Conservation (phyloP, 441 rosid genomes). For the Erysimum cheiri region DNA sequence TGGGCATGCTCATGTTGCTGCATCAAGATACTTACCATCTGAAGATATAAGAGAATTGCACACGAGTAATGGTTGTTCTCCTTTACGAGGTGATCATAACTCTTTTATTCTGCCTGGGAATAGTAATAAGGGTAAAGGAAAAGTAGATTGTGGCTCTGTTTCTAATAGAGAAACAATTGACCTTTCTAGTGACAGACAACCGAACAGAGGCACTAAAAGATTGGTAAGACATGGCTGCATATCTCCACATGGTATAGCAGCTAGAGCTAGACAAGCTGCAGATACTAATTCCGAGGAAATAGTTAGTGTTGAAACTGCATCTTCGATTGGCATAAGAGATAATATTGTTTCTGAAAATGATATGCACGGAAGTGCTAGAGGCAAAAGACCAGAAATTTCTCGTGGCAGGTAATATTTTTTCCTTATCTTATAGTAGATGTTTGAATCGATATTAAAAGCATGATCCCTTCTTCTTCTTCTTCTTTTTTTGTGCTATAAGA, state of each 20-base stretch:
- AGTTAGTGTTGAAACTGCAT: conserved; percentile 29
- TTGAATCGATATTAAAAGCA: neutral
- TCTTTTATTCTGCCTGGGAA: conserved; percentile 29
- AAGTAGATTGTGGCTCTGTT: conserved; percentile 50
- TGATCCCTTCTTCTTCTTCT: neutral
- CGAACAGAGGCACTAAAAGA: conserved; percentile 54
- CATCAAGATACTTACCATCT: conserved; percentile 41
- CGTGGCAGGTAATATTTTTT: conserved; percentile 55
- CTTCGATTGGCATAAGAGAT: conserved; percentile 35
- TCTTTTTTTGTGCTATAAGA: neutral
- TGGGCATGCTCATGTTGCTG: conserved; percentile 39
- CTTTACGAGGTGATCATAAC: conserved; percentile 29
- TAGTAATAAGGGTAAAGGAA: conserved; percentile 51
- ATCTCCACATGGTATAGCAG: conserved; percentile 71
- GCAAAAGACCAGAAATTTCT: conserved; percentile 52
- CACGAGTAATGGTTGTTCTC: conserved; percentile 33
- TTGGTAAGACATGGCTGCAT: conserved; percentile 90
- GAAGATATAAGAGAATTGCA: conserved; percentile 36
- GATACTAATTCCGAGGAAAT: conserved; percentile 42
- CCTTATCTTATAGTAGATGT: conserved; percentile 1
- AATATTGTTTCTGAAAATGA: conserved; percentile 58
- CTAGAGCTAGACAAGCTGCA: conserved; percentile 53
- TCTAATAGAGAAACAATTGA: conserved; percentile 41
- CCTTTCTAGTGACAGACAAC: conserved; percentile 44
- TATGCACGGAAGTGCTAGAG: conserved; percentile 51